These are phyloP conservation scores for Globisporangium uncinulatum DNA, from an alignment of 352 stramenopile genomes.

Conservation along the genomic window DNA sequence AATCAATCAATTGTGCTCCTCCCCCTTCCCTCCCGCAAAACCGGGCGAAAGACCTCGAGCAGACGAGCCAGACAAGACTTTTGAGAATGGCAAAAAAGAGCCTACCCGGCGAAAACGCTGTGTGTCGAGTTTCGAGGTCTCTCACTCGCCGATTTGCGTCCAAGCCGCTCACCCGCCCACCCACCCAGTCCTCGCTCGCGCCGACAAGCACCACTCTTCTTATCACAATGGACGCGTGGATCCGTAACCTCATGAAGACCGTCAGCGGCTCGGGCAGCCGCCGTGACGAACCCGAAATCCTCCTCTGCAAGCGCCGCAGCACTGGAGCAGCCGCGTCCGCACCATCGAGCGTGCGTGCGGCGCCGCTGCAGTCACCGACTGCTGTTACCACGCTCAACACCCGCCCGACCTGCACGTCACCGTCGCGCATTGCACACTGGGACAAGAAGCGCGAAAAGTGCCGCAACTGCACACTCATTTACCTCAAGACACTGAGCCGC, in stretches of 20 bases:
- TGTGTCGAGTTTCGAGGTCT: no score
- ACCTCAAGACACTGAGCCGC: conserved; percentile 78
- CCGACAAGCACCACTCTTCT: no score
- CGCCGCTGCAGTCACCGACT: not conserved
- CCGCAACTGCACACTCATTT: conserved; percentile 80
- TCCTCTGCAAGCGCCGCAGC: conserved; percentile 16
- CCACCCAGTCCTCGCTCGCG: not conserved
- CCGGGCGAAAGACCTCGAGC: not conserved
- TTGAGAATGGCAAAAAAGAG: no score
- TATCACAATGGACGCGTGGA: conserved; percentile 38
- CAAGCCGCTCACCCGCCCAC: conserved; percentile 11
- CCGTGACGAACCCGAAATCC: conserved; percentile 21
- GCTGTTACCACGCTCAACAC: no score
- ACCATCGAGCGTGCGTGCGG: not conserved
- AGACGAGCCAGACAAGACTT: conserved; percentile 2
- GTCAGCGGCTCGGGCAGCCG: conserved; percentile 5
- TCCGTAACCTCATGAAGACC: conserved; percentile 18
- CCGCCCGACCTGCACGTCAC: conserved; percentile 2
- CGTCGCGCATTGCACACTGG: conserved; percentile 55
- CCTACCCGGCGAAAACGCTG: no score
- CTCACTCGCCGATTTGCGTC: conserved; percentile 43
- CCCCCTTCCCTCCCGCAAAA: not conserved
- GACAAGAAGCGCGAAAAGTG: conserved; percentile 86
- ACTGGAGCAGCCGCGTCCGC: not conserved
- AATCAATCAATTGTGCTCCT: no score